A percentile compares a stretch with the other conserved stretches of the same genome.
These are phyloP conservation scores for Penicillium paradoxum DNA, from an alignment of 495 filamentous ascomycete species.

Conservation along the genomic window DNA sequence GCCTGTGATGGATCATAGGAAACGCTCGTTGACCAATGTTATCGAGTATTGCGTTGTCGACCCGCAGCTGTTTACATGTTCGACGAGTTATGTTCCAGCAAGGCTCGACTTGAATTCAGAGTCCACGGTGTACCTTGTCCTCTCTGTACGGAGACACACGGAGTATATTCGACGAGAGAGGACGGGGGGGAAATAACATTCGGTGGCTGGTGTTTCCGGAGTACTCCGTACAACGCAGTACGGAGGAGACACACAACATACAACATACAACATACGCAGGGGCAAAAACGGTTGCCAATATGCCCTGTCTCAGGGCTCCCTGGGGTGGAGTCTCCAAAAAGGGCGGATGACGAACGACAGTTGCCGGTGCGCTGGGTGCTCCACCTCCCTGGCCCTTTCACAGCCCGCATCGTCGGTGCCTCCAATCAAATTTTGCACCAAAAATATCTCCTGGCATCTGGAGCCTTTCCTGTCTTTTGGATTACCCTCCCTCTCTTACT, in stretches of 20 bases:
- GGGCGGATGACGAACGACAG: conserved; percentile 19
- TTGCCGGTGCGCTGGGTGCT: conserved; percentile 5
- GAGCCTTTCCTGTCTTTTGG: not conserved
- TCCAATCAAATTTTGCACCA: conserved; percentile 24
- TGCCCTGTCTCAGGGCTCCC: conserved; percentile 13
- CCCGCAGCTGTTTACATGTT: conserved; percentile 16
- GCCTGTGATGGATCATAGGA: conserved; percentile 16
- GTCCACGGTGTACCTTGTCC: no score
- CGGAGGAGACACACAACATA: not conserved
- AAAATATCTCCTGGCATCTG: conserved; percentile 25
- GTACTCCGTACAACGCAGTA: not conserved
- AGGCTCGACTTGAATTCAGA: conserved; percentile 6
- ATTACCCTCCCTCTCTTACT: not conserved
- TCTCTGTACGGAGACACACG: not conserved
- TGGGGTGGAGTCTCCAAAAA: conserved; percentile 14
- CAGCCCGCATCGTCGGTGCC: conserved; percentile 10
- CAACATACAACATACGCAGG: not conserved
- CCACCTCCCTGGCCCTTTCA: conserved; percentile 17
- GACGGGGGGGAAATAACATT: not conserved
- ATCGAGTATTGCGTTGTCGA: conserved; percentile 15
- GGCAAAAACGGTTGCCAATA: not conserved
- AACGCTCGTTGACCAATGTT: conserved; percentile 14
- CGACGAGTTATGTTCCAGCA: conserved; percentile 18
- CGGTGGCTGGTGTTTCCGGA: not conserved
- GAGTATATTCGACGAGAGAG: no score